phyloP scores from a whole-genome alignment of 495 filamentous ascomycete species.

The Thermothielavioides terrestris region DNA sequence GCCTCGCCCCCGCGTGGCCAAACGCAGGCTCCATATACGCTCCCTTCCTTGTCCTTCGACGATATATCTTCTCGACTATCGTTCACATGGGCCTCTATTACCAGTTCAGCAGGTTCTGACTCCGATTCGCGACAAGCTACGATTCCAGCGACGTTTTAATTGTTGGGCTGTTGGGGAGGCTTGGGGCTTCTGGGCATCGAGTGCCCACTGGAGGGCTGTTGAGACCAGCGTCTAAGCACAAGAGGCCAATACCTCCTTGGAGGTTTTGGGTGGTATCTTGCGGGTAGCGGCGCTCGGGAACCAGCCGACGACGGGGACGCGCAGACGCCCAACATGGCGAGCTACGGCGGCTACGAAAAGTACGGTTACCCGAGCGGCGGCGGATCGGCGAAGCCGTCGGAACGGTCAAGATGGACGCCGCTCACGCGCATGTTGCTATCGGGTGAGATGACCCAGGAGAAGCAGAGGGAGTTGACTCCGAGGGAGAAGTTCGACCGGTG shows the following conservation, averaged over 20 bases:
- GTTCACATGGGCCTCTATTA: conserved; percentile 22
- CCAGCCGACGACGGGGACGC: conserved; percentile 9
- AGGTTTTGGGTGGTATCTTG: conserved; percentile 8
- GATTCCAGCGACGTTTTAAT: conserved; percentile 13
- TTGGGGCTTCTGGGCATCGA: conserved; percentile 10
- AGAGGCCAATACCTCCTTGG: conserved; percentile 5
- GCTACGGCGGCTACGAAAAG: conserved; percentile 28
- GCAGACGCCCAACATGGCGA: conserved; percentile 29
- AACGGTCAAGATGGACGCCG: conserved; percentile 60
- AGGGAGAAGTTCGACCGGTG: conserved; percentile 48
- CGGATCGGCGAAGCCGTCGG: conserved; percentile 39
- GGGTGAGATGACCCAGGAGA: conserved; percentile 58
- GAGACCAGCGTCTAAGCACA: conserved; percentile 5
- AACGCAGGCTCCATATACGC: conserved; percentile 38
- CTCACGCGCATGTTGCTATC: conserved; percentile 60
- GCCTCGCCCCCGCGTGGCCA: conserved; percentile 29
- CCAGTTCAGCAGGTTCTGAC: conserved; percentile 55
- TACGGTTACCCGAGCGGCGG: conserved; percentile 20
- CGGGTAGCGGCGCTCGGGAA: conserved; percentile 6
- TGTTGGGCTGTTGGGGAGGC: conserved; percentile 5
- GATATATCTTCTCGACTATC: conserved; percentile 26
- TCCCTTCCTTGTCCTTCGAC: conserved; percentile 23
- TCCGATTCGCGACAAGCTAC: conserved; percentile 12
- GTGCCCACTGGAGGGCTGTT: conserved; percentile 12
- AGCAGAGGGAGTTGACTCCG: conserved; percentile 49